Conservation (phyloP, 306 rosid species). For the Prunus salicina region DNA sequence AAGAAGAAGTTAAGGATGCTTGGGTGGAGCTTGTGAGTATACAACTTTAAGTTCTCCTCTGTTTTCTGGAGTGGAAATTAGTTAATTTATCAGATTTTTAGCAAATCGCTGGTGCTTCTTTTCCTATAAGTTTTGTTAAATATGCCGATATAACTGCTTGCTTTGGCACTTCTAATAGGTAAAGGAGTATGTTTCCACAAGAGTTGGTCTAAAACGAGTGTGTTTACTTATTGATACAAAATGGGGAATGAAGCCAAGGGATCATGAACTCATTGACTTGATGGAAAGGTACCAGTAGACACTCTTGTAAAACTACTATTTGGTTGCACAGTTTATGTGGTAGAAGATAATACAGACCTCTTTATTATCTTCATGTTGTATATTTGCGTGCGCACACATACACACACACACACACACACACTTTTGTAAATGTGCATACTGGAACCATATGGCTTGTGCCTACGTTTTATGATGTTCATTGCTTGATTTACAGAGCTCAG, state of each 20-base stretch:
- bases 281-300: constrained; percentile 75
- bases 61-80: background rate
- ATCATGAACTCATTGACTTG: constrained; percentile 70
- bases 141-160: constrained; percentile 1
- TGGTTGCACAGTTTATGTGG: background rate
- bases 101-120: background rate
- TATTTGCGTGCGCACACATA: background rate
- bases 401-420: background rate
- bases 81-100: background rate
- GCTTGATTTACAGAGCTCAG: constrained; percentile 58
- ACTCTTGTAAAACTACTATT: constrained; percentile 2
- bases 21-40: constrained; percentile 97
- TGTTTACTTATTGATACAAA: constrained; percentile 89
- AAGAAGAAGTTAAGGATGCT: constrained; percentile 92
- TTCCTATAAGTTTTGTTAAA: constrained; percentile 3
- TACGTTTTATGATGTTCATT: constrained; percentile 15
- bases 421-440: background rate
- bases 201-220: constrained; percentile 79
- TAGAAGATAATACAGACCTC: background rate
- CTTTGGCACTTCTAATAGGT: constrained; percentile 47
- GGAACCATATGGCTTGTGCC: background rate
- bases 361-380: background rate
- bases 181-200: constrained; percentile 84
- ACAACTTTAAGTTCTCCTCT: constrained; percentile 19
- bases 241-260: constrained; percentile 99